Evolutionary conservation across 108 stramenopile species (phyloP).

Genomic region (Chaetoceros tenuissimus): DNA sequence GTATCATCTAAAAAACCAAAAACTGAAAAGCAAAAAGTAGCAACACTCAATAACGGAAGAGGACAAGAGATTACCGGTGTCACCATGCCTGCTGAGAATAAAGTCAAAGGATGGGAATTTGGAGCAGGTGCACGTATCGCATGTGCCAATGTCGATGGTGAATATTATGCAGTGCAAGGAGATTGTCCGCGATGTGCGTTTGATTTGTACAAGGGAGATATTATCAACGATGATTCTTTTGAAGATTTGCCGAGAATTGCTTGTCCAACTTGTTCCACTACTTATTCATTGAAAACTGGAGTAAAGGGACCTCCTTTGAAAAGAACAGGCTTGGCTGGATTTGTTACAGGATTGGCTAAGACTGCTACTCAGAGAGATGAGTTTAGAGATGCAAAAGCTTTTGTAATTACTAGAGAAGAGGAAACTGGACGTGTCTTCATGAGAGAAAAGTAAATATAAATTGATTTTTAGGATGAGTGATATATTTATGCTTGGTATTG

Average conservation of each 20-base stretch:
- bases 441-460: constrained; percentile 36
- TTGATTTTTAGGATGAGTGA: too few relatives aligned
- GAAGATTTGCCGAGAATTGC: constrained; percentile 62
- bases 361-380: constrained; percentile 52
- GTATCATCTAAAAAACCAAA: background rate
- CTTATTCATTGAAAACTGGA: constrained; percentile 55
- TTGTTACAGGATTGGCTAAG: constrained; percentile 64
- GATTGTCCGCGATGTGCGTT: constrained; percentile 73
- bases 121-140: constrained; percentile 56
- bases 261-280: constrained; percentile 75
- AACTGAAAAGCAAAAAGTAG: constrained; percentile 8
- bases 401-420: constrained; percentile 45
- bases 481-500: too few relatives aligned
- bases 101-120: constrained; percentile 78
- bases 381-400: constrained; percentile 44
- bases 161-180: constrained; percentile 57
- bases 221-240: constrained; percentile 48
- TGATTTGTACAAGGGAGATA: constrained; percentile 66
- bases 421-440: constrained; percentile 65
- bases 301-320: constrained; percentile 62
- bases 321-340: constrained; percentile 61
- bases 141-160: constrained; percentile 61
- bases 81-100: constrained; percentile 45
- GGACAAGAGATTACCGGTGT: constrained; percentile 87
- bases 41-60: constrained; percentile 39